Evolutionary conservation across 1,284 basidiomycete species (phyloP), one percentile per base, ranked within the genome.

Genomic region (Apiotrichum siamense): DNA sequence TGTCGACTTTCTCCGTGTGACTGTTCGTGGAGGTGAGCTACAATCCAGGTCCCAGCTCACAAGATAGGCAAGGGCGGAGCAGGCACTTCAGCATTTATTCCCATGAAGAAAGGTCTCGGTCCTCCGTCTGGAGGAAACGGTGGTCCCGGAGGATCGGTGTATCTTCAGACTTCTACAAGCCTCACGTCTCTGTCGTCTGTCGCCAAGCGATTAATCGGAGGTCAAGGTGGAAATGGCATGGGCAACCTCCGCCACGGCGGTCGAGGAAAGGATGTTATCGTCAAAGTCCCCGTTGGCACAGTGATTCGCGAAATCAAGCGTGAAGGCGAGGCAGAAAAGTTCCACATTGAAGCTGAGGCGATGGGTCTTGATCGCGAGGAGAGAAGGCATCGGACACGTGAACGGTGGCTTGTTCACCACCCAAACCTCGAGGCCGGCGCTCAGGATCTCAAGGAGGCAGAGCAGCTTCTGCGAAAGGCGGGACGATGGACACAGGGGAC

Each of bases 101-200:
- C 87, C 85, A 65, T 87, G 79, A 73, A 81, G 81, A 54, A 49
- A 15, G 80, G 84, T 0, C 81, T 83, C 55, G 89, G 90, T 0
- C 88, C 88, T 1, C 88, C 91, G 0, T 88, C 87, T 11, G 92
- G 92, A 1, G 92, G 91, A 1, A 86, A 87, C 58, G 92, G 93
- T 18, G 92, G 90, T 0, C 80, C 80, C 41, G 93, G 92, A 24
- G 90, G 88, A 2, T 83, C 87, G 57, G 83, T 97, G 27, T 90
- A 89, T 69, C 80, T 97, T 58, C 73, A 83, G 40, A 86, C 90
- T 2, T 84, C 85, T 0, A 77, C 83, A 0, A 78, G 82, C 31
- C 75, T 96, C 13, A 87, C 87, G 0, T 87, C 85, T 0, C 83
- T 97, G 25, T 80, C 84, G 7, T 79, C 83, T 1, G 79, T 96